These are phyloP conservation scores for Sarcodon sp. DNA, from an alignment of 768 basidiomycete genomes.

Conservation along the genomic window DNA sequence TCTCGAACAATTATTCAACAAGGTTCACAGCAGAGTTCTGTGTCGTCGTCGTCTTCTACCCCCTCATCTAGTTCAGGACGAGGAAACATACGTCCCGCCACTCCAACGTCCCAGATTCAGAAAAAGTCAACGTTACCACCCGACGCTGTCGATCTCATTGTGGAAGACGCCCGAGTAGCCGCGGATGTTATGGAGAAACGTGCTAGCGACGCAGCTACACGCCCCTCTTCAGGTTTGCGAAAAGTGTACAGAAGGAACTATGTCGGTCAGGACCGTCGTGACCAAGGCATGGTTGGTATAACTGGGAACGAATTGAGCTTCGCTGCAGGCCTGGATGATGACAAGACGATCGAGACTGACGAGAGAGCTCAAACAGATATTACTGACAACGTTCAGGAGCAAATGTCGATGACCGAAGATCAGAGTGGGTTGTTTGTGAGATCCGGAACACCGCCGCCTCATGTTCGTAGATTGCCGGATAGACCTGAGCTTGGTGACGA, in stretches of 20 bases:
- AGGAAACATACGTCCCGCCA: neutral
- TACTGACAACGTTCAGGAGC: conserved; percentile 13
- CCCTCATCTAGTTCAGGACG: conserved; percentile 2
- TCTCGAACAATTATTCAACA: conserved; percentile 1
- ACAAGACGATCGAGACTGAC: conserved; percentile 21
- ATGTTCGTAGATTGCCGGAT: conserved; percentile 21
- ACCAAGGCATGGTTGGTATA: conserved; percentile 18
- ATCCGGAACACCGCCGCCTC: conserved; percentile 24
- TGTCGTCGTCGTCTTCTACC: conserved; percentile 5
- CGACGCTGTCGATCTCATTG: conserved; percentile 84
- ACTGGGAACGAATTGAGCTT: conserved; percentile 20
- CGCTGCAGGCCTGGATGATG: conserved; percentile 20
- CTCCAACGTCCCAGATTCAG: conserved; percentile 11
- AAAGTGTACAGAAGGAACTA: conserved; percentile 43
- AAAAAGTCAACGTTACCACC: conserved; percentile 25
- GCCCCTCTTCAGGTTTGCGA: conserved; percentile 23
- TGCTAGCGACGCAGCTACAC: conserved; percentile 46
- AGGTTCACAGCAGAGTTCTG: neutral
- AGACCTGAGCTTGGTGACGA: conserved; percentile 24
- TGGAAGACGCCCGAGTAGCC: conserved; percentile 50
- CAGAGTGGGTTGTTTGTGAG: conserved; percentile 18
- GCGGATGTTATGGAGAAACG: conserved; percentile 41
- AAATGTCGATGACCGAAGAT: conserved; percentile 2
- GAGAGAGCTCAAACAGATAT: conserved; percentile 8
- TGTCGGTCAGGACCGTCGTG: conserved; percentile 23